Evolutionary conservation across 2,329 filamentous ascomycete genomes (phyloP), one percentile per base, ranked within the genome.

Genomic region (Metarhizium rileyi): DNA sequence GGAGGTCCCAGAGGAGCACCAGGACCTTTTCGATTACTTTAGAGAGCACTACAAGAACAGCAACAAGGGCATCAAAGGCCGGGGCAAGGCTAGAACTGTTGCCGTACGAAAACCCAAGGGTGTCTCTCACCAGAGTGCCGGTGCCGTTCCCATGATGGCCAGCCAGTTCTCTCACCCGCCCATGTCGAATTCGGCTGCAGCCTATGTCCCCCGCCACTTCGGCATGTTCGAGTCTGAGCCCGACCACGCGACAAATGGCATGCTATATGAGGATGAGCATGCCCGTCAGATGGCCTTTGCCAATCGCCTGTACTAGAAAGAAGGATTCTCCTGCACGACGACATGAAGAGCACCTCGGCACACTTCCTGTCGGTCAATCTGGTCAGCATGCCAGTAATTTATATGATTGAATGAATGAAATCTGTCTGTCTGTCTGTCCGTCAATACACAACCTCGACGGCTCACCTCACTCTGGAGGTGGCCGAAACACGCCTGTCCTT

Each of bases 31-130:
- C 73, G 80, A 86, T 57, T 95, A 95, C 69, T 93, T 97, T 63
- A 78, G 83, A 4, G 77, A 77, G 1, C 75, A 95, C n/a, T 96
- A 95, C 76, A 95, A 95, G 73, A 94, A 97, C 70, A 90, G 86
- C 70, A 97, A 97, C 77, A 95, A 95, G 67, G 93, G 93, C 1
- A 96, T 97, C 73, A 97, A 96, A 69, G 93, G 93, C 10, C 83
- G 93, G 43, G 93, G 93, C 41, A 93, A 91, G 63, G 87, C 90
- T 58, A 77, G 88, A 50, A 82, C 81, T 51, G 84, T 90, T 48
- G 61, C 61, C 8, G 61, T 59, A 20, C 56, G 61, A 25, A 66
- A 65, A 51, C 53, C 53, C 22, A 67, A 63, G 57, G 55, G 49
- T 9, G 55, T 55, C 35, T 49, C 56, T 20, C 52, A 58, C 6